Conservation (phyloP, 2,329 filamentous ascomycete genomes). For the Talaromyces sp. region DNA sequence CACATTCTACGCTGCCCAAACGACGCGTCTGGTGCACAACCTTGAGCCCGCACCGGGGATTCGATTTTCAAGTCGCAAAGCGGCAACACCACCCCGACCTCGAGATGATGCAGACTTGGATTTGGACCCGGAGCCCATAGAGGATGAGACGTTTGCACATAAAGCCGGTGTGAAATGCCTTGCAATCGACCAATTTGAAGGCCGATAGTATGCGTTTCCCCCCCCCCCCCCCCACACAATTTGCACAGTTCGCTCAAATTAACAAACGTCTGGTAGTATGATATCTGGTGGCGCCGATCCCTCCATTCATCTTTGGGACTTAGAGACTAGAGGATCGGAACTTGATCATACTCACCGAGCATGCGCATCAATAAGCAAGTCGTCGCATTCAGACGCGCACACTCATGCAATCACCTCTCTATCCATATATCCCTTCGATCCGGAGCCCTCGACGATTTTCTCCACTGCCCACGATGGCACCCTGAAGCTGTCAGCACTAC, state of each 20-base stretch:
- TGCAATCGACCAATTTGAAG: conserved; percentile 80
- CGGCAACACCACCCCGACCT: conserved; percentile 8
- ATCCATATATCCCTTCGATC: conserved; percentile 54
- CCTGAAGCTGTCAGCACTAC: conserved; percentile 47
- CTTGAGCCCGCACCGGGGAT: conserved; percentile 69
- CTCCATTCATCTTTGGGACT: conserved; percentile 83
- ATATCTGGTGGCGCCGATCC: conserved; percentile 85
- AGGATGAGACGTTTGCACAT: conserved; percentile 59
- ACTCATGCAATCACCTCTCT: conserved; percentile 51
- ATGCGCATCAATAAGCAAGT: conserved; percentile 48
- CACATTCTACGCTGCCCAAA: conserved; percentile 67
- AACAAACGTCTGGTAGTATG: conserved; percentile 55
- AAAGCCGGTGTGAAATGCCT: conserved; percentile 77
- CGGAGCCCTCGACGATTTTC: conserved; percentile 49
- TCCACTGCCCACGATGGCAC: conserved; percentile 51
- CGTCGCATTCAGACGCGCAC: conserved; percentile 43
- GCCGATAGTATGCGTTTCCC: conserved; percentile 60
- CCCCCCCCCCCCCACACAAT: background rate
- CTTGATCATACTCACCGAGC: conserved; percentile 58
- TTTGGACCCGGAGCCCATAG: conserved; percentile 25
- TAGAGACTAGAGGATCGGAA: conserved; percentile 62
- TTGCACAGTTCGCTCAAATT: background rate
- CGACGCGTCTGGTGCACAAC: conserved; percentile 67
- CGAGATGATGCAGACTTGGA: conserved; percentile 16
- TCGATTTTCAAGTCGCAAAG: conserved; percentile 67